These are phyloP conservation scores for Picea abies DNA, from an alignment of 83 land plant genomes.

Conservation along the genomic window DNA sequence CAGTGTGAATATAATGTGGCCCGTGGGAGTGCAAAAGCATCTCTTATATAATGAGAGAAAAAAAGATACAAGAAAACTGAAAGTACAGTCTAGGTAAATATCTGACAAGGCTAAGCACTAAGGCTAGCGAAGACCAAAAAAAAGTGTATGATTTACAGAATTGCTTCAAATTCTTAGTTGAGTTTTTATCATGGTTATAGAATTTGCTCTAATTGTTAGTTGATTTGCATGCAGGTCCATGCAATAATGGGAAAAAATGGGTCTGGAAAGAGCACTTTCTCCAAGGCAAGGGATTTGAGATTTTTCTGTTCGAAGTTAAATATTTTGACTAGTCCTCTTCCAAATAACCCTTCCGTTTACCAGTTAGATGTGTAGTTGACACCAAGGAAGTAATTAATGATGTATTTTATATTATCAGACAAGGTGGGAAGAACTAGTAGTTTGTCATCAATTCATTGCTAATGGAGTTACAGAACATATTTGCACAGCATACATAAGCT, in stretches of 20 bases:
- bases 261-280: conserved; percentile 96
- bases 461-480: not conserved
- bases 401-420: too few species aligned
- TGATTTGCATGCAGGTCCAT: conserved; percentile 65
- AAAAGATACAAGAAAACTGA: too few species aligned
- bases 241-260: conserved; percentile 99
- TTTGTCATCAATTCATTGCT: not conserved
- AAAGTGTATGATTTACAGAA: not conserved
- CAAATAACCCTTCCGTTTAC: not conserved
- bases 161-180: not conserved
- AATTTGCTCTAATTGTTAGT: not conserved
- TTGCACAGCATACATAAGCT: not conserved
- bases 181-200: not conserved
- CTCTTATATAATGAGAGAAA: too few species aligned
- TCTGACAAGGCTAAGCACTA: too few species aligned
- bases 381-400: too few species aligned
- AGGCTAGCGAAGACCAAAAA: too few species aligned
- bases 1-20: too few species aligned
- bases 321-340: not conserved
- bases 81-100: too few species aligned
- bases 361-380: conserved; percentile 1
- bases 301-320: not conserved
- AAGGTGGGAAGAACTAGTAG: too few species aligned
- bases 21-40: too few species aligned
- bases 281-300: conserved; percentile 59